Evolutionary conservation across 2,329 filamentous ascomycete species (phyloP).

Genomic region (Claviceps digitariae): DNA sequence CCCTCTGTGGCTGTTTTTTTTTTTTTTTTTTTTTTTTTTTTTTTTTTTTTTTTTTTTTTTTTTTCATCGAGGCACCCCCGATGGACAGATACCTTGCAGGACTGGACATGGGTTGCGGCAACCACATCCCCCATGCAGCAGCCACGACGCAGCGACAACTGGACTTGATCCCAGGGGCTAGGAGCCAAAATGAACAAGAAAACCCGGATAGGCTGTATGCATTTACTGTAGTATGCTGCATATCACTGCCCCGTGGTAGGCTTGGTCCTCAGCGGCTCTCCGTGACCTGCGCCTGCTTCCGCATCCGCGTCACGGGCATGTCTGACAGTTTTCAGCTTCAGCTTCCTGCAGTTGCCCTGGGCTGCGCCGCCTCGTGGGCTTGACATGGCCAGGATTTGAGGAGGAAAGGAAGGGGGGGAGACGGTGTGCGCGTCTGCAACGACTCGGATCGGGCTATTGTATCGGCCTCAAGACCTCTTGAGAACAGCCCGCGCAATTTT

Average conservation of each 20-base stretch:
- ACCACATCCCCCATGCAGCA: background rate
- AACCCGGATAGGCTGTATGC: background rate
- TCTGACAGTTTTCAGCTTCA: conserved; percentile 1
- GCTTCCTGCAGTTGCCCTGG: conserved; percentile 3
- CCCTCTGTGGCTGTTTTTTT: background rate
- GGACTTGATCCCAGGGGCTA: background rate
- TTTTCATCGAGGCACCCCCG: background rate
- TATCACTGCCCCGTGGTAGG: background rate
- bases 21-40: background rate
- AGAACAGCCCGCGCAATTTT: background rate
- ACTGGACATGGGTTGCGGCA: conserved; percentile 1
- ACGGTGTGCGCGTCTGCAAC: background rate
- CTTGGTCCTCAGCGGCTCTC: background rate
- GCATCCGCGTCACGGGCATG: background rate
- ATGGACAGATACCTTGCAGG: conserved; percentile 4
- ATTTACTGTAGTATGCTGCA: background rate
- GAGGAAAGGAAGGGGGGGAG: background rate
- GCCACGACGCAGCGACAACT: too few species aligned
- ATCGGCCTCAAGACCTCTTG: too few species aligned
- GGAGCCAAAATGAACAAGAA: background rate
- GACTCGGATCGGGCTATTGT: background rate
- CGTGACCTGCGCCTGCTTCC: background rate
- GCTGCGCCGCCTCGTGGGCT: background rate
- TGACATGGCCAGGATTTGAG: background rate
- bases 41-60: background rate